Evolutionary conservation across 306 rosid species (phyloP).

Genomic region (Trichosanthes truncata): DNA sequence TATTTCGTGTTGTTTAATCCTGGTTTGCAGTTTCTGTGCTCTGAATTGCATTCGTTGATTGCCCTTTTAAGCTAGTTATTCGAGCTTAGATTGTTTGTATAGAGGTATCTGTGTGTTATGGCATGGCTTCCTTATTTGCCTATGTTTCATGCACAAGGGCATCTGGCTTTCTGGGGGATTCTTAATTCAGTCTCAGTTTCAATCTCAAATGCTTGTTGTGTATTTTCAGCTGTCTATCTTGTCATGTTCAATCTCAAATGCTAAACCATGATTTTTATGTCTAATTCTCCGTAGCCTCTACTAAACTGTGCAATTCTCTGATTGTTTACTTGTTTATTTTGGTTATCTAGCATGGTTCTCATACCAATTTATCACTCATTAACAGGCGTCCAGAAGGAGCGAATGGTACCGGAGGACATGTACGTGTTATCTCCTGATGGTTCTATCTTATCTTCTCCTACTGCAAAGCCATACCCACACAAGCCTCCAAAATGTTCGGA

Average conservation of each 20-base stretch:
- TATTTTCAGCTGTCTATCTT: neutral
- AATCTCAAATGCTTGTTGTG: neutral
- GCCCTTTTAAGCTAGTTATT: neutral
- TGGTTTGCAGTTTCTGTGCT: neutral
- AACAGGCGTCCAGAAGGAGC: slow-evolving; percentile 90
- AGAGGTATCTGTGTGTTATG: neutral
- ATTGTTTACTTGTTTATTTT: neutral
- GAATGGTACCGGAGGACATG: slow-evolving; percentile 95
- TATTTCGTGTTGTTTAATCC: neutral
- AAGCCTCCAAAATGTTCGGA: slow-evolving; percentile 92
- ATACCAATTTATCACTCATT: slow-evolving; percentile 6
- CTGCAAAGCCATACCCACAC: slow-evolving; percentile 78
- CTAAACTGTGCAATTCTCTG: neutral
- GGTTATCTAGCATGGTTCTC: neutral
- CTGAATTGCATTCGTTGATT: neutral
- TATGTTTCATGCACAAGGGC: neutral
- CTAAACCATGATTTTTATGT: neutral
- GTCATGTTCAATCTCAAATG: slow-evolving; percentile 3
- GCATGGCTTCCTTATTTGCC: neutral
- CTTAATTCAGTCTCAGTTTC: neutral
- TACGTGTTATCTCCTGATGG: slow-evolving; percentile 63
- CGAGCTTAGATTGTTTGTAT: neutral
- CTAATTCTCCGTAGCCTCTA: neutral
- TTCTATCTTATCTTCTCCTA: slow-evolving; percentile 57
- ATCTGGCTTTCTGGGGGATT: neutral